phyloP scores from a whole-genome alignment of 2,329 filamentous ascomycete genomes.

The Dothidotthia symphoricarpi region DNA sequence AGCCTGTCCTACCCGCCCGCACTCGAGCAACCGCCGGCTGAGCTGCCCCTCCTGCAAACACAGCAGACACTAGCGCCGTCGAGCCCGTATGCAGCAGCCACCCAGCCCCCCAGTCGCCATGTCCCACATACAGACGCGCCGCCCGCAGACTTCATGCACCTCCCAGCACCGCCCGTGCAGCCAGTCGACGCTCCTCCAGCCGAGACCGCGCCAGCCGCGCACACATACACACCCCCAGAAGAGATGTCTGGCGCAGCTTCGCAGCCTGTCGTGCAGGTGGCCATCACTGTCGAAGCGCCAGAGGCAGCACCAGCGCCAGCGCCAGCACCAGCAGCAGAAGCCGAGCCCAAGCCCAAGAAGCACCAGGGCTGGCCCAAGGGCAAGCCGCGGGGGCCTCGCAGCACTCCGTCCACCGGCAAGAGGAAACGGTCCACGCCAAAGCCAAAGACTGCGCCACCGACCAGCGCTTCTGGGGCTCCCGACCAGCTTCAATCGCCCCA shows the following conservation, averaged over 20 bases:
- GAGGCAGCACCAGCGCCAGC: not conserved
- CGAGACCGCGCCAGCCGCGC: slow-evolving; percentile 19
- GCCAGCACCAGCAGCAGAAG: slow-evolving; percentile 1
- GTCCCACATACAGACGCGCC: slow-evolving; percentile 1
- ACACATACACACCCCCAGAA: slow-evolving; percentile 43
- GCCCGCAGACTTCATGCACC: slow-evolving; percentile 13
- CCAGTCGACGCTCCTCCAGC: slow-evolving; percentile 10
- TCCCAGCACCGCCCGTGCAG: slow-evolving; percentile 10
- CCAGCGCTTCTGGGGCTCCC: slow-evolving; percentile 12
- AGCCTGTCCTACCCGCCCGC: slow-evolving; percentile 24
- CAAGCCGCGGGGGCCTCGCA: slow-evolving; percentile 45
- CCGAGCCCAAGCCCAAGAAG: slow-evolving; percentile 35
- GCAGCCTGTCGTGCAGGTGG: slow-evolving; percentile 13
- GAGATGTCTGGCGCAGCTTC: slow-evolving; percentile 20
- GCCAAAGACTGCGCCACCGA: slow-evolving; percentile 26
- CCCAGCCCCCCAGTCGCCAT: slow-evolving; percentile 8
- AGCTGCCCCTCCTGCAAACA: slow-evolving; percentile 8
- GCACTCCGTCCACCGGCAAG: slow-evolving; percentile 37
- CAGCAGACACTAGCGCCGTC: slow-evolving; percentile 9
- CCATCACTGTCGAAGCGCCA: slow-evolving; percentile 1
- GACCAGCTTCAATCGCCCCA: slow-evolving; percentile 38
- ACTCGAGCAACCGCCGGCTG: slow-evolving; percentile 3
- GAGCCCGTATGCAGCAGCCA: slow-evolving; percentile 11
- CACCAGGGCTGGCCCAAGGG: slow-evolving; percentile 49
- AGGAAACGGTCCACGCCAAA: slow-evolving; percentile 43